phyloP scores from a whole-genome alignment of 441 rosid species.

The Raphanus hybrid region DNA sequence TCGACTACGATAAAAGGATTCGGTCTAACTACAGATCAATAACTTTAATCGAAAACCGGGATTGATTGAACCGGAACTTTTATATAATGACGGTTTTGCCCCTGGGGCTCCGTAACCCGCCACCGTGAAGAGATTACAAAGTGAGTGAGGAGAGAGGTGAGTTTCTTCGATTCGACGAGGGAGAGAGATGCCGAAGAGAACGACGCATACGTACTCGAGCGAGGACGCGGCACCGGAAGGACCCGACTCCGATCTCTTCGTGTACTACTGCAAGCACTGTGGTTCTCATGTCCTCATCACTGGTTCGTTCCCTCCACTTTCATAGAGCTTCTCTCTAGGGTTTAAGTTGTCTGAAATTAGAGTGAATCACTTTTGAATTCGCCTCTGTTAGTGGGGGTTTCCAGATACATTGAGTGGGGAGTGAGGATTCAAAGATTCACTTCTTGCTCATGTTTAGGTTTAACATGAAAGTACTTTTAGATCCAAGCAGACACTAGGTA shows the following conservation, averaged over 20 bases:
- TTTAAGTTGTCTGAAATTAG: conserved; percentile 1
- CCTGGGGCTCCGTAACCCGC: not conserved
- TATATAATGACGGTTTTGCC: not conserved
- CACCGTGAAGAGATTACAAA: not conserved
- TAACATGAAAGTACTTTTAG: too few species aligned
- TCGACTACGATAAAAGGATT: not conserved
- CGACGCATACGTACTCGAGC: conserved; percentile 99
- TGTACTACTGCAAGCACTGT: conserved; percentile 97
- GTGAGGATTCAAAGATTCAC: too few species aligned
- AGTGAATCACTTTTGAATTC: not conserved
- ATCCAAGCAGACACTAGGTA: too few species aligned
- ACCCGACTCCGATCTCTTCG: conserved; percentile 96
- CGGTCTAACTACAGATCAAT: not conserved
- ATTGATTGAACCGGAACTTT: not conserved
- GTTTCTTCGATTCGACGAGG: conserved; percentile 10
- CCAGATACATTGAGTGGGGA: too few species aligned
- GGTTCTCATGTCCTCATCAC: conserved; percentile 96
- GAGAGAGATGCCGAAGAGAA: conserved; percentile 89
- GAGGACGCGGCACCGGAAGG: conserved; percentile 98
- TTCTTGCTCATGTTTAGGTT: too few species aligned
- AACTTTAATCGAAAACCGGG: not conserved
- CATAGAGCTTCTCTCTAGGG: not conserved
- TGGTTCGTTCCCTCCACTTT: conserved; percentile 49
- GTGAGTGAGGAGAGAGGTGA: conserved; percentile 4
- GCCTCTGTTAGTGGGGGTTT: not conserved